Evolutionary conservation across 441 rosid species (phyloP).

Genomic region (Adansonia madagascariensis): DNA sequence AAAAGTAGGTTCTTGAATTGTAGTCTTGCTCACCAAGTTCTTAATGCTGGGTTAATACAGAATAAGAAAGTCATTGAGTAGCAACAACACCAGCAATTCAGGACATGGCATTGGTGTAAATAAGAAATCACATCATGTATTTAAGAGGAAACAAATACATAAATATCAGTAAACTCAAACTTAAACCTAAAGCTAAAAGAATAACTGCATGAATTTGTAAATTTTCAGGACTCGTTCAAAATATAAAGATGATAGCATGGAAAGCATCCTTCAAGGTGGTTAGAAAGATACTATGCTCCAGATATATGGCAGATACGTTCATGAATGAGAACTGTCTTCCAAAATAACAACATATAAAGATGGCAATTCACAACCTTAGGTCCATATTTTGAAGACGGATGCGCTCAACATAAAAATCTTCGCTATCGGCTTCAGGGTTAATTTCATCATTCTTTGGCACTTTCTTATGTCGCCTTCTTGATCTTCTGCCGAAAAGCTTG

Average conservation of each 20-base stretch:
- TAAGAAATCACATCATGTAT: not conserved
- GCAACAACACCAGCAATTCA: not conserved
- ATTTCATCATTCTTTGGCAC: conserved; percentile 69
- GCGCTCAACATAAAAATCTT: conserved; percentile 70
- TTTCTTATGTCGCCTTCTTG: conserved; percentile 37
- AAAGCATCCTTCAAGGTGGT: conserved; percentile 17
- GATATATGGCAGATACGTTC: not conserved
- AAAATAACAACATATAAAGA: not conserved
- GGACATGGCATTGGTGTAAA: not conserved
- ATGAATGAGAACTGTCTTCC: not conserved
- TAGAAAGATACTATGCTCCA: not conserved
- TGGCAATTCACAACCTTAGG: conserved; percentile 53
- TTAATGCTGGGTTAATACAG: conserved; percentile 44
- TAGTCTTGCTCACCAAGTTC: conserved; percentile 61
- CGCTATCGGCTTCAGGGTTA: conserved; percentile 49
- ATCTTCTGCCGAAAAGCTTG: conserved; percentile 54
- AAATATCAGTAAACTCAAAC: not conserved
- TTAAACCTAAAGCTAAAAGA: not conserved
- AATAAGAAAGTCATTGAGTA: not conserved
- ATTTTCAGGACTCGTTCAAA: conserved; percentile 3
- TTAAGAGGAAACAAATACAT: not conserved
- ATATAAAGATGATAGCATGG: not conserved
- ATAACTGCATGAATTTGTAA: not conserved
- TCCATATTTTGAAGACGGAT: conserved; percentile 83
- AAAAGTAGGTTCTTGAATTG: conserved; percentile 87